Conservation (phyloP, 2,329 filamentous ascomycete genomes). For the Fusarium temperatum region DNA sequence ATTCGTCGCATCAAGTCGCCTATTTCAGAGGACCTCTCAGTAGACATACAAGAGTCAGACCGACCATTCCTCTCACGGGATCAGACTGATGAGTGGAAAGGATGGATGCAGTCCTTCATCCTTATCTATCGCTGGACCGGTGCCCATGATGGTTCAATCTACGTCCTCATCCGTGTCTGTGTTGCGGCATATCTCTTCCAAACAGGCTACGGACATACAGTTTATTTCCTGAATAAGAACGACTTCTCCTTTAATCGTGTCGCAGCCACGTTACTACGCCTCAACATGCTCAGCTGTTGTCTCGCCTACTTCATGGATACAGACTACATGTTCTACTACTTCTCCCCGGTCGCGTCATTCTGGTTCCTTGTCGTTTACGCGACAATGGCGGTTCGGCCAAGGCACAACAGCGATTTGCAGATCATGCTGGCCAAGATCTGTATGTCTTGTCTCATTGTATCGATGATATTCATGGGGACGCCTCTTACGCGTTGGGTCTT, state of each 20-base stretch:
- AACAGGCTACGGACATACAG: conserved; percentile 67
- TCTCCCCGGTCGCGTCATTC: conserved; percentile 66
- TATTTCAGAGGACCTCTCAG: fast-evolving
- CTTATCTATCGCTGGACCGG: conserved; percentile 66
- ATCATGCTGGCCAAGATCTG: conserved; percentile 59
- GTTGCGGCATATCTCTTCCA: conserved; percentile 69
- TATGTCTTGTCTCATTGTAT: conserved; percentile 51
- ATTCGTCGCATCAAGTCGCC: conserved; percentile 3
- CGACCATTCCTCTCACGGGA: not conserved
- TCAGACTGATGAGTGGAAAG: conserved; percentile 73
- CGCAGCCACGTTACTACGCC: conserved; percentile 60
- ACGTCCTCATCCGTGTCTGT: conserved; percentile 62
- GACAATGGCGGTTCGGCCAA: conserved; percentile 55
- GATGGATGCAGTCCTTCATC: conserved; percentile 66
- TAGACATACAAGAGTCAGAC: not conserved
- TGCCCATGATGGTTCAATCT: conserved; percentile 55
- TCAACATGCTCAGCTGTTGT: conserved; percentile 63
- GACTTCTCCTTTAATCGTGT: conserved; percentile 65
- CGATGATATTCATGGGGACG: conserved; percentile 8
- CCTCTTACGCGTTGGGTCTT: conserved; percentile 28
- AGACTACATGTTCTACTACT: conserved; percentile 62
- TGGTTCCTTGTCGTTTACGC: conserved; percentile 68
- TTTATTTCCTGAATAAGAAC: conserved; percentile 62
- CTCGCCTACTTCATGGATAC: conserved; percentile 66
- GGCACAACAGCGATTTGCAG: conserved; percentile 52